Conservation (phyloP, 768 basidiomycete genomes). For the Mycena olivaceomarginata region DNA sequence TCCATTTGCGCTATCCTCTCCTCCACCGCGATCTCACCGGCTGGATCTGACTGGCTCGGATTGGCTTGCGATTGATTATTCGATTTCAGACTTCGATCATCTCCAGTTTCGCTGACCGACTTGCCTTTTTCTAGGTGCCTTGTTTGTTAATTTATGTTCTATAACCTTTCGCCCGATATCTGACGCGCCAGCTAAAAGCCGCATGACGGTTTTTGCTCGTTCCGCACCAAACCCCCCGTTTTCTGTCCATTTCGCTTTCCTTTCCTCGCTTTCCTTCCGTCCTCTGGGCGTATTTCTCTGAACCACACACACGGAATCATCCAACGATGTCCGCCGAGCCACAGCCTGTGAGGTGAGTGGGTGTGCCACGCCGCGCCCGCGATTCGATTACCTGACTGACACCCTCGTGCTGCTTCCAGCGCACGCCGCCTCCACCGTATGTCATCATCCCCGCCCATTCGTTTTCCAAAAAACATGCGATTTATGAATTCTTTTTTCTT, state of each 20-base stretch:
- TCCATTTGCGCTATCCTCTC: neutral
- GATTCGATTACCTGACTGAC: conserved; percentile 30
- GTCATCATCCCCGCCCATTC: conserved; percentile 15
- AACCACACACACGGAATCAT: too few relatives aligned
- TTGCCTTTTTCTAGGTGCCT: neutral
- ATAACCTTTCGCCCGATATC: conserved; percentile 15
- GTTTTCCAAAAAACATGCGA: conserved; percentile 29
- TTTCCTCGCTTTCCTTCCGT: neutral
- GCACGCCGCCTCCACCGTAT: conserved; percentile 36
- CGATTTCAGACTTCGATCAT: neutral
- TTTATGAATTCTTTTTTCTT: neutral
- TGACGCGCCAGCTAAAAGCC: conserved; percentile 41
- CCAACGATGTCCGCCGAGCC: conserved; percentile 13
- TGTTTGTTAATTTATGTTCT: conserved; percentile 22
- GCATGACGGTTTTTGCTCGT: conserved; percentile 18
- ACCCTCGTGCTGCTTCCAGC: conserved; percentile 16
- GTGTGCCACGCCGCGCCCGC: neutral
- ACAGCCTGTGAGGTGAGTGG: conserved; percentile 6
- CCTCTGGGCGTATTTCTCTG: neutral
- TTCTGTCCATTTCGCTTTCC: conserved; percentile 7
- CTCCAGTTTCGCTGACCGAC: conserved; percentile 1
- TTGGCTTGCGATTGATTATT: neutral
- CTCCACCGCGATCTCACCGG: neutral
- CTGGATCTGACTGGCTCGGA: neutral
- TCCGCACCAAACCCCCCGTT: conserved; percentile 11